These are phyloP conservation scores for Gentiana dahurica DNA, from an alignment of 257 asterid genomes.

Conservation along the genomic window DNA sequence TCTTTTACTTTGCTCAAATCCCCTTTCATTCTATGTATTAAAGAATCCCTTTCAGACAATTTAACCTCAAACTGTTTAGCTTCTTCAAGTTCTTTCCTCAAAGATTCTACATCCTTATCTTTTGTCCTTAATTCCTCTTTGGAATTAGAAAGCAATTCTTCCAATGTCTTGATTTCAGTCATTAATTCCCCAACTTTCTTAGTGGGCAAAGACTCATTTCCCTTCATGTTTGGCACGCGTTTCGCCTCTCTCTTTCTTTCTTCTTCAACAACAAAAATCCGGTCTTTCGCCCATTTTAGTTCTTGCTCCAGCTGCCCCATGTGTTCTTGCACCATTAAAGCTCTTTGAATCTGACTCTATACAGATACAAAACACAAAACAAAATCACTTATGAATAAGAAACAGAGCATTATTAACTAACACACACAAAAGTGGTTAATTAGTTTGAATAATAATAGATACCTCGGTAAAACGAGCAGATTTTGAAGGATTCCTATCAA, in stretches of 20 bases:
- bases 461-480: constrained; percentile 25
- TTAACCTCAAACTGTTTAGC: constrained; percentile 20
- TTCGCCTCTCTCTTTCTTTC: constrained; percentile 33
- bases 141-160: constrained; percentile 20
- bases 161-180: constrained; percentile 34
- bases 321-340: constrained; percentile 31
- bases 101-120: constrained; percentile 28
- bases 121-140: constrained; percentile 32
- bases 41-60: constrained; percentile 27
- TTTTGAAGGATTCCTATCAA: too few species aligned
- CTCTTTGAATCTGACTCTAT: constrained; percentile 24
- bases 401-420: neutral
- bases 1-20: constrained; percentile 30
- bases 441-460: too few species aligned
- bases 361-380: neutral
- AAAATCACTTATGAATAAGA: neutral
- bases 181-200: constrained; percentile 15
- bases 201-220: constrained; percentile 15
- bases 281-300: constrained; percentile 31
- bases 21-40: constrained; percentile 23
- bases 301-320: constrained; percentile 47
- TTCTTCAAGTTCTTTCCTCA: constrained; percentile 32
- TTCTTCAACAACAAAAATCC: constrained; percentile 12
- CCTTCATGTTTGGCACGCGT: constrained; percentile 19
- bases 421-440: constrained; percentile 1